These are phyloP conservation scores for Camellia granthamiana DNA, from an alignment of 148 eudicot genomes.

Conservation along the genomic window DNA sequence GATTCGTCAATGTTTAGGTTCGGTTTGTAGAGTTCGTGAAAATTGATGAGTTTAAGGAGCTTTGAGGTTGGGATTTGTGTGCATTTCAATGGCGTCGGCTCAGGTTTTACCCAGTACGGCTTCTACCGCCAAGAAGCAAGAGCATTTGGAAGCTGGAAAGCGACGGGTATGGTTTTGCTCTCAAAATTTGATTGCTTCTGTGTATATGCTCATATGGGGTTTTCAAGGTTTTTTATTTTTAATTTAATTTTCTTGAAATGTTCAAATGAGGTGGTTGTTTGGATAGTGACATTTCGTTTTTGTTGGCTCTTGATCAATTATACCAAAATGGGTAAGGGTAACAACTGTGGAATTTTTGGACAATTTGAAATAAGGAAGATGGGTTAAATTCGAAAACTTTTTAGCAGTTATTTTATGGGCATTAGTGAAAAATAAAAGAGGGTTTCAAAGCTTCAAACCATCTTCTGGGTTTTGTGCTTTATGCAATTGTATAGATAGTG, in stretches of 20 bases:
- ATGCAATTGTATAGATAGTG: no score
- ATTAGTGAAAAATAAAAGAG: no score
- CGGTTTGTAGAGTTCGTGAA: neutral
- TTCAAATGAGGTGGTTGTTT: neutral
- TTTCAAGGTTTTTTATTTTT: neutral
- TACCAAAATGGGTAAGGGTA: conserved; percentile 2
- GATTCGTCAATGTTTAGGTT: neutral
- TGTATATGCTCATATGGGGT: neutral
- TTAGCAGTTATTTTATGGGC: no score
- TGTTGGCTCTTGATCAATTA: neutral
- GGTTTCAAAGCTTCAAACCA: no score
- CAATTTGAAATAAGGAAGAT: no score
- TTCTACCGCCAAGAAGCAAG: conserved; percentile 46
- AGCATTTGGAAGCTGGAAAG: conserved; percentile 84
- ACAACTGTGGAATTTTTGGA: neutral
- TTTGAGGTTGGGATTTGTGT: conserved; percentile 6
- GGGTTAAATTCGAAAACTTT: no score
- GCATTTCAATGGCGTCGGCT: conserved; percentile 55
- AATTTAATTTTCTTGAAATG: neutral
- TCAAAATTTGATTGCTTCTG: neutral
- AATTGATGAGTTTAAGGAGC: conserved; percentile 3
- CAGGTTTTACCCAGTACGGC: conserved; percentile 44
- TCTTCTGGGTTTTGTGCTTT: no score
- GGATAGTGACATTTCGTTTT: neutral
- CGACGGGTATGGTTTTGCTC: conserved; percentile 39